These are phyloP conservation scores for Saitoella complicata DNA, from an alignment of 805 yeast species.

Conservation along the genomic window DNA sequence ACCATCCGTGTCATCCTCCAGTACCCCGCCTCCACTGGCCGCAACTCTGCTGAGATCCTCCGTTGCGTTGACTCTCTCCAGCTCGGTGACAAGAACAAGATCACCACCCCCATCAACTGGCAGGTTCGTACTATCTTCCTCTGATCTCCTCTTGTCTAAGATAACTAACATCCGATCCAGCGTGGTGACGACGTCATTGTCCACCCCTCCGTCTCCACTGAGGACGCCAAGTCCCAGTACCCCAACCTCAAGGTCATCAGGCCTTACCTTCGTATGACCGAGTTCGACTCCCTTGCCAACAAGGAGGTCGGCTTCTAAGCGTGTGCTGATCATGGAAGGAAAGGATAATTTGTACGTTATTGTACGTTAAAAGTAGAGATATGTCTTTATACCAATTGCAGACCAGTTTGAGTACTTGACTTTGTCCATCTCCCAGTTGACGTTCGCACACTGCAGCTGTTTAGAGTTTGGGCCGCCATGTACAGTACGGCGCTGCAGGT, in stretches of 20 bases:
- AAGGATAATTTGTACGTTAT: no score
- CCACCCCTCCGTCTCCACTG: constrained; percentile 76
- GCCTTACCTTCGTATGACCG: constrained; percentile 75
- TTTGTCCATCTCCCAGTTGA: no score
- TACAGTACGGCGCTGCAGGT: no score
- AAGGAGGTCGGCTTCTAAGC: no score
- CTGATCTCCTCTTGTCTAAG: background rate
- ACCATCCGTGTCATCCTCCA: constrained; percentile 75
- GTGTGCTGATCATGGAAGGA: no score
- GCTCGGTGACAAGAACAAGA: constrained; percentile 69
- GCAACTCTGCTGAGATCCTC: constrained; percentile 86
- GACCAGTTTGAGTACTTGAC: no score
- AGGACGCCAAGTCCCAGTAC: constrained; percentile 68
- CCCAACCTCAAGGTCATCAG: constrained; percentile 79
- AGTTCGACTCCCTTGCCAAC: no score
- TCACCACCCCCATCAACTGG: constrained; percentile 76
- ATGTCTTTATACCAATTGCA: no score
- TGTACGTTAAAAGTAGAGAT: no score
- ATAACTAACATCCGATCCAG: background rate
- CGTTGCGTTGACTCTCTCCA: constrained; percentile 86
- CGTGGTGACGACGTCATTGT: constrained; percentile 82
- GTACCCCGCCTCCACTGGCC: constrained; percentile 89
- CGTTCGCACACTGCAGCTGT: no score
- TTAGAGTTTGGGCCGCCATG: no score
- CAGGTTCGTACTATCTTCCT: background rate